A percentile compares a stretch with the other conserved stretches of the same genome.
Evolutionary conservation across 306 rosid species (phyloP).

Genomic region (Lagenaria siceraria): DNA sequence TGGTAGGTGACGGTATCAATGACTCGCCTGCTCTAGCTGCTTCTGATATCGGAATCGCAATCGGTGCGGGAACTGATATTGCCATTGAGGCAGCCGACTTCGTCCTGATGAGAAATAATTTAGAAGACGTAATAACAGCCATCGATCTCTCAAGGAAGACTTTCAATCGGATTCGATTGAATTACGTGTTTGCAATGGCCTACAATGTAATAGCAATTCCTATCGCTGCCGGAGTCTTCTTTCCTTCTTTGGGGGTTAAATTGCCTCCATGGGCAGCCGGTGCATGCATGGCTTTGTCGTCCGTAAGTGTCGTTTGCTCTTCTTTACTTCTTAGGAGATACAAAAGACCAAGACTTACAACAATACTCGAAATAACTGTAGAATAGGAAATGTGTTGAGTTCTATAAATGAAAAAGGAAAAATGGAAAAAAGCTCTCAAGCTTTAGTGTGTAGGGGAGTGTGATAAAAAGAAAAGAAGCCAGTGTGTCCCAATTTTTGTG

Average conservation of each 20-base stretch:
- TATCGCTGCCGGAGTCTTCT: constrained; percentile 72
- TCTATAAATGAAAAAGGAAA: neutral
- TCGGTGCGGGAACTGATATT: constrained; percentile 93
- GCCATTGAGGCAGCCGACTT: constrained; percentile 94
- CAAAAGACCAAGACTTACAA: constrained; percentile 65
- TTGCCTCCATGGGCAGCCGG: constrained; percentile 98
- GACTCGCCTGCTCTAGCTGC: constrained; percentile 97
- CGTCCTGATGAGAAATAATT: constrained; percentile 79
- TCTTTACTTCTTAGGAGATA: constrained; percentile 81
- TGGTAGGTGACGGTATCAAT: constrained; percentile 98
- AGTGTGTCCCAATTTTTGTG: constrained; percentile 24
- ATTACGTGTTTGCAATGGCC: constrained; percentile 82
- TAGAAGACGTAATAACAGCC: constrained; percentile 98
- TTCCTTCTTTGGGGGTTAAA: constrained; percentile 58
- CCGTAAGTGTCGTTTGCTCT: constrained; percentile 86
- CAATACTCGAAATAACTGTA: constrained; percentile 74
- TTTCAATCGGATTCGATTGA: constrained; percentile 60
- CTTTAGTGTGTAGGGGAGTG: constrained; percentile 16
- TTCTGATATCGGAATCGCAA: constrained; percentile 92
- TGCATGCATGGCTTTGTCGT: constrained; percentile 96
- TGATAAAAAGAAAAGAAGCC: constrained; percentile 8
- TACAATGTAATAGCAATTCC: constrained; percentile 85
- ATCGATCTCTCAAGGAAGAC: constrained; percentile 86
- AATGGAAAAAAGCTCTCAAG: constrained; percentile 3
- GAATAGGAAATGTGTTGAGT: constrained; percentile 28